Conservation (phyloP, 2,329 filamentous ascomycete genomes). For the Diplocarpon mali region DNA sequence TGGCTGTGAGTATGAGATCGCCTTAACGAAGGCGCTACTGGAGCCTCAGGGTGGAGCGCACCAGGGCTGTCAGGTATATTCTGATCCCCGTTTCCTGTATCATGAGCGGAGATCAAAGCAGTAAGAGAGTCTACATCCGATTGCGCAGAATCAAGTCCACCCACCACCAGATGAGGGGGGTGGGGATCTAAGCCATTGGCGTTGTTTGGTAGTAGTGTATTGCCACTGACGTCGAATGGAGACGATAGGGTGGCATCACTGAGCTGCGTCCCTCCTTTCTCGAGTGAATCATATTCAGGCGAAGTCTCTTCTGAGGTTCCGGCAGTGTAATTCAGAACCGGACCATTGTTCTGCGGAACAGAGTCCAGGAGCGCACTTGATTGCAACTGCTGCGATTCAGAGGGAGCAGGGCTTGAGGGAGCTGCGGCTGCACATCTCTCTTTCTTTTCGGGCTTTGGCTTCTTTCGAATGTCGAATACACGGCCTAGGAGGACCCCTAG, state of each 20-base stretch:
- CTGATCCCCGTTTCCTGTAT: constrained; percentile 8
- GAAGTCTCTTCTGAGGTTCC: constrained; percentile 7
- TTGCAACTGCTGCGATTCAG: constrained; percentile 7
- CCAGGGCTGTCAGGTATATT: constrained; percentile 1
- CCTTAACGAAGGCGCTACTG: constrained; percentile 16
- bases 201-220: constrained; percentile 3
- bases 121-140: constrained; percentile 22
- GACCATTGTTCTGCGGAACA: constrained; percentile 7
- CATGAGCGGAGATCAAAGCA: constrained; percentile 21
- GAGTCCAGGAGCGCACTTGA: constrained; percentile 7
- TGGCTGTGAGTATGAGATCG: constrained; percentile 18
- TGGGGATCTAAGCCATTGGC: constrained; percentile 12
- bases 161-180: constrained; percentile 5
- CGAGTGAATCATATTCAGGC: constrained; percentile 11
- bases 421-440: constrained; percentile 9
- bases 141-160: constrained; percentile 12
- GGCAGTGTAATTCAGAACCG: constrained; percentile 8
- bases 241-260: constrained; percentile 8
- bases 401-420: constrained; percentile 9
- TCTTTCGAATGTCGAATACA: constrained; percentile 46
- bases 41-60: constrained; percentile 5
- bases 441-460: constrained; percentile 21
- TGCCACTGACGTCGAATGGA: constrained; percentile 14
- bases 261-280: constrained; percentile 9
- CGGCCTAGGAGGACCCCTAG: constrained; percentile 58